Evolutionary conservation across 257 asterid species (phyloP).

Genomic region (Buddleja alternifolia): DNA sequence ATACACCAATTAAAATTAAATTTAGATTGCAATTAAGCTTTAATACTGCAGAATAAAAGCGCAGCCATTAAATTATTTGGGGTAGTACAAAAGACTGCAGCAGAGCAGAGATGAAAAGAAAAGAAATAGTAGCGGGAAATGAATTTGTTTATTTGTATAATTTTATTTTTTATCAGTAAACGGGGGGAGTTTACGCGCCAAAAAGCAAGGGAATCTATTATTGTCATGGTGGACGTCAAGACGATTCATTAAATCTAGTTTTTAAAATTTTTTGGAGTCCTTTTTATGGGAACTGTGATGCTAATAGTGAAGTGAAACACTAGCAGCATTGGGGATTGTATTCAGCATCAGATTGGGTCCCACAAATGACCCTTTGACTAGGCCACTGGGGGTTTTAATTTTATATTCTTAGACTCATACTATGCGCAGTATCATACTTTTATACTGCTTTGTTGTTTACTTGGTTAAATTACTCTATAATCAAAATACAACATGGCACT

Average conservation of each 20-base stretch:
- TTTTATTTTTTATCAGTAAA: conserved; percentile 25
- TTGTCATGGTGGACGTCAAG: conserved; percentile 50
- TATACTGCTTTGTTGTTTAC: not conserved
- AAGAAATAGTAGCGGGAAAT: conserved; percentile 44
- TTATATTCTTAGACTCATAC: not conserved
- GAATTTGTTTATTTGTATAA: not conserved
- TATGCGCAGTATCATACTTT: not conserved
- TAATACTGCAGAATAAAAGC: conserved; percentile 12
- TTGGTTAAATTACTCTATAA: not conserved
- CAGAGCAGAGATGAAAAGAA: not conserved
- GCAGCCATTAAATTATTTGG: not conserved
- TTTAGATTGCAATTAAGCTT: not conserved
- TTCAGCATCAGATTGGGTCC: conserved; percentile 38
- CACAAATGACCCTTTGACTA: conserved; percentile 46
- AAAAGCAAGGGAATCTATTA: conserved; percentile 31
- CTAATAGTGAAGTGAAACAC: conserved; percentile 13
- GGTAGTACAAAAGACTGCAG: not conserved
- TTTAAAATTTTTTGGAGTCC: conserved; percentile 38
- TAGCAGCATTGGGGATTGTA: conserved; percentile 44
- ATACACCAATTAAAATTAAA: not conserved
- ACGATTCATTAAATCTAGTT: conserved; percentile 43
- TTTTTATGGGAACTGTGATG: conserved; percentile 42
- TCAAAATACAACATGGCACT: too few relatives aligned
- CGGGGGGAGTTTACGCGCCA: conserved; percentile 39
- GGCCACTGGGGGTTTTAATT: conserved; percentile 11